A percentile compares a stretch with the other conserved stretches of the same genome.
Evolutionary conservation across 805 yeast species (phyloP).

Genomic region (Candida maris): DNA sequence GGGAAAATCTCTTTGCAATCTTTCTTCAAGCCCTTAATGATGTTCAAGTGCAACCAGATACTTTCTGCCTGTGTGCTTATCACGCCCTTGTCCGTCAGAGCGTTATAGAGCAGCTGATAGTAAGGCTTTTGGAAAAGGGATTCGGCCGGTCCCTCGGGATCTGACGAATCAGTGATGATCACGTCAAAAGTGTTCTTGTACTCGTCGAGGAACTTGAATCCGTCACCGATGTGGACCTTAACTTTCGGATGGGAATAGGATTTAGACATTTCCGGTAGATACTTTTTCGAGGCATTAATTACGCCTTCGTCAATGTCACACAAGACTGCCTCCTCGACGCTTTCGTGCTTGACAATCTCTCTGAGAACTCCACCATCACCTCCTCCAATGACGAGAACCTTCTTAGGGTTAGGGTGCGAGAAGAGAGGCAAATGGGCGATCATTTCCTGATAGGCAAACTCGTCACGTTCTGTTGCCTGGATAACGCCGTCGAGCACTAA

Average conservation of each 20-base stretch:
- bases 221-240: constrained; percentile 89
- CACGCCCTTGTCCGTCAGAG: constrained; percentile 91
- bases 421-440: constrained; percentile 89
- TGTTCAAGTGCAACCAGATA: constrained; percentile 86
- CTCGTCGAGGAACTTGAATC: constrained; percentile 90
- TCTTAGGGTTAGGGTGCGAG: constrained; percentile 92
- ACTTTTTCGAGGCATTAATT: constrained; percentile 79
- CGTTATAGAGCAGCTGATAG: constrained; percentile 76
- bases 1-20: constrained; percentile 87
- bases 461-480: constrained; percentile 96
- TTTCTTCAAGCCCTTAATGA: constrained; percentile 75
- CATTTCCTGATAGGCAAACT: constrained; percentile 98
- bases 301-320: constrained; percentile 97
- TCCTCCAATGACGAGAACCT: constrained; percentile 93
- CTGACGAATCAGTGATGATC: constrained; percentile 94
- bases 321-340: constrained; percentile 82
- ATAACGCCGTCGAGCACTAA: constrained; percentile 91
- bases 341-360: constrained; percentile 85
- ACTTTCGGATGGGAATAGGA: constrained; percentile 87
- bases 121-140: constrained; percentile 88
- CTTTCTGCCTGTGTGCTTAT: constrained; percentile 93
- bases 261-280: constrained; percentile 81
- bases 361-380: constrained; percentile 99
- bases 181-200: constrained; percentile 87
- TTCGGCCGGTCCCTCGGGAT: constrained; percentile 98